These are phyloP conservation scores for Colletotrichum sp. DNA, from an alignment of 2,329 filamentous ascomycete species.

Conservation along the genomic window DNA sequence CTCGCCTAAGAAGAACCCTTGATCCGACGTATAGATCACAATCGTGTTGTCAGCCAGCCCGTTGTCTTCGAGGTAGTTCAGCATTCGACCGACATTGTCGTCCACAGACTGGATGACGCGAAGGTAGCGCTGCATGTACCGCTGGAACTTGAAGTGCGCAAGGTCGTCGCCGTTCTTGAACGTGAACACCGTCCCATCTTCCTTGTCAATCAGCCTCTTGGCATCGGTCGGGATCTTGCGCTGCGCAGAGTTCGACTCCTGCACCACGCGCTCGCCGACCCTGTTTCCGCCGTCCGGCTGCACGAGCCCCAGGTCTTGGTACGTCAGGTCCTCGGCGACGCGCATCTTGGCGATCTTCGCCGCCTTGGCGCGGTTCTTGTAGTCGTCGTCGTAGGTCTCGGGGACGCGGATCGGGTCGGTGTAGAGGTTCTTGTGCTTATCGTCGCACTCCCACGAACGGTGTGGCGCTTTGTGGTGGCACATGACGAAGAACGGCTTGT, in stretches of 20 bases:
- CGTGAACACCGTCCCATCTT: conserved; percentile 49
- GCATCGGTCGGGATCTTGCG: conserved; percentile 30
- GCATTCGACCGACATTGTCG: conserved; percentile 54
- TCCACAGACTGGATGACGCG: conserved; percentile 58
- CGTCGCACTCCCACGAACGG: conserved; percentile 55
- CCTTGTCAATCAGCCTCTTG: conserved; percentile 46
- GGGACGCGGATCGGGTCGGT: conserved; percentile 49
- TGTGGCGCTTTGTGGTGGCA: conserved; percentile 63
- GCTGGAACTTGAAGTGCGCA: conserved; percentile 59
- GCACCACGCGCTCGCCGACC: conserved; percentile 38
- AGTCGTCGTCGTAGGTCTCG: conserved; percentile 58
- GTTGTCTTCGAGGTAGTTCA: conserved; percentile 49
- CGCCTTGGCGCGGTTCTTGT: conserved; percentile 56
- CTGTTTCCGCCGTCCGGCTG: conserved; percentile 53
- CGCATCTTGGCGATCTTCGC: conserved; percentile 56
- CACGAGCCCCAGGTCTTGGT: conserved; percentile 49
- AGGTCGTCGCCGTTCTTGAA: conserved; percentile 47
- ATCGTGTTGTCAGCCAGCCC: conserved; percentile 50
- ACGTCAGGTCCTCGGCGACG: conserved; percentile 56
- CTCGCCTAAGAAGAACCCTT: conserved; percentile 62
- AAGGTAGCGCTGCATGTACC: conserved; percentile 61
- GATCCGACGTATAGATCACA: conserved; percentile 59
- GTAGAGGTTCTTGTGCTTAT: conserved; percentile 54
- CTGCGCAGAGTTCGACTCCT: conserved; percentile 28
- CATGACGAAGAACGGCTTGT: conserved; percentile 58